Evolutionary conservation across 1,284 basidiomycete genomes (phyloP).

Genomic region (Somion occarium): DNA sequence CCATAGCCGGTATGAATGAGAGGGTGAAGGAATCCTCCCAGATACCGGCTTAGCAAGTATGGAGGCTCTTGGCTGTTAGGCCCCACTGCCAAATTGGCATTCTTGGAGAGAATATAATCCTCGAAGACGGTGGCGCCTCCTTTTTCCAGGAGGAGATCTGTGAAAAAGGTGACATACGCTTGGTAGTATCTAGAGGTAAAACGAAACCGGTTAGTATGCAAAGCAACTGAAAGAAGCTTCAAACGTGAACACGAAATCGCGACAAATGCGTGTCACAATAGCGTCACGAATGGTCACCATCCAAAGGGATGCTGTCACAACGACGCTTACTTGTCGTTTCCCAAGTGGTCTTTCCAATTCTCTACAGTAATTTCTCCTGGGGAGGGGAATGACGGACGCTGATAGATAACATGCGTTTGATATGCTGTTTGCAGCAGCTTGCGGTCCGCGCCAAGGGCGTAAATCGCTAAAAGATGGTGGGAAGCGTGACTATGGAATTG

Average conservation of each 20-base stretch:
- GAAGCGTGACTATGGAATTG: constrained; percentile 37
- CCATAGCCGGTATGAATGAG: constrained; percentile 65
- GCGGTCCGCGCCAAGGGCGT: constrained; percentile 41
- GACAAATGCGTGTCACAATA: not conserved
- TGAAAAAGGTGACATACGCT: constrained; percentile 57
- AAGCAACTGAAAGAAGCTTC: not conserved
- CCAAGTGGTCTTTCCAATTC: constrained; percentile 47
- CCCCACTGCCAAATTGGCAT: constrained; percentile 39
- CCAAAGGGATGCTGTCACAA: not conserved
- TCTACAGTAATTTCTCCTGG: constrained; percentile 36
- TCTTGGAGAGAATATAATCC: constrained; percentile 51
- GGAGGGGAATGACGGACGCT: constrained; percentile 35
- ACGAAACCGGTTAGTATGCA: not conserved
- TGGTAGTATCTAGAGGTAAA: constrained; percentile 44
- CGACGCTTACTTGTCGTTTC: constrained; percentile 37
- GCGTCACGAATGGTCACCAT: not conserved
- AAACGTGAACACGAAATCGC: not conserved
- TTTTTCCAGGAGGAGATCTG: constrained; percentile 35
- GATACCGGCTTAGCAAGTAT: constrained; percentile 56
- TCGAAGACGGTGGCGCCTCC: constrained; percentile 42
- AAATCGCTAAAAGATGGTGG: constrained; percentile 48
- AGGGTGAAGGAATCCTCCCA: constrained; percentile 58
- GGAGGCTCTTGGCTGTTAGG: constrained; percentile 33
- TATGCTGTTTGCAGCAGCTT: constrained; percentile 40
- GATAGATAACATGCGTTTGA: constrained; percentile 34